Conservation (phyloP, 441 rosid species). For the Eruca vesicaria region DNA sequence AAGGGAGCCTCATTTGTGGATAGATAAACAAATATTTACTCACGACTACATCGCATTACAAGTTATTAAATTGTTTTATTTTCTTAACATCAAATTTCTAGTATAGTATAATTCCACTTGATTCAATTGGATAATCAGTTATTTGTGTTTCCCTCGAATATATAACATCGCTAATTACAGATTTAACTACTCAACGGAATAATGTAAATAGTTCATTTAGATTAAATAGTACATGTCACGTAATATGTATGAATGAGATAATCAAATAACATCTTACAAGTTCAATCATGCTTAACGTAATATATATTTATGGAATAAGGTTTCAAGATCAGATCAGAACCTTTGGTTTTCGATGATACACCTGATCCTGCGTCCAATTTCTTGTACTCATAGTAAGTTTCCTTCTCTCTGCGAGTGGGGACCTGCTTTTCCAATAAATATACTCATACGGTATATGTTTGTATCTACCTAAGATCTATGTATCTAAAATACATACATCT, state of each 20-base stretch:
- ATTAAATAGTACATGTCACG: not conserved
- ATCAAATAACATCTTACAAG: not conserved
- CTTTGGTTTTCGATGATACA: not conserved
- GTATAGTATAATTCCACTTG: slow-evolving; percentile 14
- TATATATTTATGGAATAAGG: not conserved
- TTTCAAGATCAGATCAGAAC: not conserved
- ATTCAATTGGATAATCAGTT: not conserved
- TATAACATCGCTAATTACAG: not conserved
- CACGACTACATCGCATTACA: not conserved
- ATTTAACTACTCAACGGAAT: not conserved
- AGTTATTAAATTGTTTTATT: not conserved
- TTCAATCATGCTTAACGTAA: not conserved
- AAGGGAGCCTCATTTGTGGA: slow-evolving; percentile 15
- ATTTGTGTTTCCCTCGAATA: not conserved
- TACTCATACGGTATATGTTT: slow-evolving; percentile 12
- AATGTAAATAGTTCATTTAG: not conserved
- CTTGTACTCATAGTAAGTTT: slow-evolving; percentile 4
- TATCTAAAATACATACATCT: slow-evolving; percentile 3
- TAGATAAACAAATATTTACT: not conserved
- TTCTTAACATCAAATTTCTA: not conserved
- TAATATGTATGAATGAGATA: not conserved
- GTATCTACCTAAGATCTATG: slow-evolving; percentile 1
- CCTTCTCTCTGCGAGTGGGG: not conserved
- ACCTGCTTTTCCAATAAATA: slow-evolving; percentile 14
- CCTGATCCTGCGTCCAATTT: not conserved